phyloP scores from a whole-genome alignment of 2,329 filamentous ascomycete species.

The Cryphonectria parasitica region DNA sequence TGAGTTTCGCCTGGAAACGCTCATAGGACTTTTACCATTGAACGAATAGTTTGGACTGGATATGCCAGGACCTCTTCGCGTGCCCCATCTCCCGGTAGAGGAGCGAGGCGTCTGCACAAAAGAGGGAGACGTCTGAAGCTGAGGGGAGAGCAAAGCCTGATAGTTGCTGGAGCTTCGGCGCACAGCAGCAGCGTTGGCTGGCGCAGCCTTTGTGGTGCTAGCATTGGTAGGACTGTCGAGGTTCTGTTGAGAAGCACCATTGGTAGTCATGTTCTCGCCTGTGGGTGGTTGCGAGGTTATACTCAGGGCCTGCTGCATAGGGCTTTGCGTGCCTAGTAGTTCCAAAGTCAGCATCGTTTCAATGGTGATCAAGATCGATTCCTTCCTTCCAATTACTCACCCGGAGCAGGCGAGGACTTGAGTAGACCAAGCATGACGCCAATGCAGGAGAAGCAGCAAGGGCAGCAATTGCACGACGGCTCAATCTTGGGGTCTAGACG shows the following conservation, averaged over 20 bases:
- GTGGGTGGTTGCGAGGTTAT: neutral
- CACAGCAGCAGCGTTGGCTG: constrained; percentile 1
- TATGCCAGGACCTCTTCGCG: neutral
- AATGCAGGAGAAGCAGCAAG: constrained; percentile 8
- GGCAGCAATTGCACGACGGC: neutral
- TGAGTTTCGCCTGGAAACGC: neutral
- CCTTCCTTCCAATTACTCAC: neutral
- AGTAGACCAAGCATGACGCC: constrained; percentile 11
- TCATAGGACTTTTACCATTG: neutral
- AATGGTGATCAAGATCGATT: neutral
- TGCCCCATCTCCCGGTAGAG: neutral
- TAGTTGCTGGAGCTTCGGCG: constrained; percentile 3
- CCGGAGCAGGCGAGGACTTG: constrained; percentile 2
- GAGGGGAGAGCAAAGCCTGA: neutral
- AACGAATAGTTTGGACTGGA: neutral
- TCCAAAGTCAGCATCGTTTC: neutral
- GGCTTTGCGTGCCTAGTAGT: neutral
- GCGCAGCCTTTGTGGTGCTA: neutral
- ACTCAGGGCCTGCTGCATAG: neutral
- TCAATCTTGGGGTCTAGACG: neutral
- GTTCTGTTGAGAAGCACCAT: neutral
- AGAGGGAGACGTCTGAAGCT: neutral
- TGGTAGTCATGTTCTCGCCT: constrained; percentile 6
- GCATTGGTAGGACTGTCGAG: neutral
- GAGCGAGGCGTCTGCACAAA: neutral